Evolutionary conservation across 306 rosid genomes (phyloP).

Genomic region (Pueraria montana): DNA sequence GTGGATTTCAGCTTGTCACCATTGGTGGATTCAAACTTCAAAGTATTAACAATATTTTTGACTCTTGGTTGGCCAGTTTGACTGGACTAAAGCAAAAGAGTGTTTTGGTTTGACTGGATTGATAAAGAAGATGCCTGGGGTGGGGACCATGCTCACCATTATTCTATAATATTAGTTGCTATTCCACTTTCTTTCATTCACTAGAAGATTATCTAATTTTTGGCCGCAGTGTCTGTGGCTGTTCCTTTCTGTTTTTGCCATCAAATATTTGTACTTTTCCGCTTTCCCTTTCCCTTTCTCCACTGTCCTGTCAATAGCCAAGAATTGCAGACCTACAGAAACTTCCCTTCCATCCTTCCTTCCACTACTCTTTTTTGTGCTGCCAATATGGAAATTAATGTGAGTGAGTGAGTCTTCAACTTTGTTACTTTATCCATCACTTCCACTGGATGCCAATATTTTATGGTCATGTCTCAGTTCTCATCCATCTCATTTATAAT

Average conservation of each 20-base stretch:
- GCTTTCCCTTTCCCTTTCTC: conserved; percentile 37
- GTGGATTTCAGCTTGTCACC: conserved; percentile 51
- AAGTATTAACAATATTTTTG: conserved; percentile 51
- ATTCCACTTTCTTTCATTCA: conserved; percentile 45
- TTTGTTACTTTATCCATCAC: conserved; percentile 25
- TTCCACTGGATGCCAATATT: conserved; percentile 15
- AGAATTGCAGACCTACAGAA: conserved; percentile 24
- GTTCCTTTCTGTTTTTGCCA: conserved; percentile 43
- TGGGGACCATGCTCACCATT: conserved; percentile 58
- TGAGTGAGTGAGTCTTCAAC: conserved; percentile 29
- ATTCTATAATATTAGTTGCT: conserved; percentile 55
- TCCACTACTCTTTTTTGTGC: conserved; percentile 6
- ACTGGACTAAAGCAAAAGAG: conserved; percentile 49
- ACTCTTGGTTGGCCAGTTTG: conserved; percentile 72
- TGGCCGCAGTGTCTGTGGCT: conserved; percentile 34
- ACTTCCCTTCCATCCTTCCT: conserved; percentile 17
- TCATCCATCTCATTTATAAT: not conserved
- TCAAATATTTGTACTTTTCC: conserved; percentile 42
- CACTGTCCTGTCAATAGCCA: conserved; percentile 40
- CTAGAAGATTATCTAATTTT: conserved; percentile 47
- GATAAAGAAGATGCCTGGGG: conserved; percentile 2
- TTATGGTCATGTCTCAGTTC: conserved; percentile 36
- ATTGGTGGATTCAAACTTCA: conserved; percentile 69
- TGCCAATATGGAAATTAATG: conserved; percentile 23
- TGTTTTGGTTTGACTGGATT: conserved; percentile 64